Evolutionary conservation across 257 asterid species (phyloP).

Genomic region (Solanum piurae): DNA sequence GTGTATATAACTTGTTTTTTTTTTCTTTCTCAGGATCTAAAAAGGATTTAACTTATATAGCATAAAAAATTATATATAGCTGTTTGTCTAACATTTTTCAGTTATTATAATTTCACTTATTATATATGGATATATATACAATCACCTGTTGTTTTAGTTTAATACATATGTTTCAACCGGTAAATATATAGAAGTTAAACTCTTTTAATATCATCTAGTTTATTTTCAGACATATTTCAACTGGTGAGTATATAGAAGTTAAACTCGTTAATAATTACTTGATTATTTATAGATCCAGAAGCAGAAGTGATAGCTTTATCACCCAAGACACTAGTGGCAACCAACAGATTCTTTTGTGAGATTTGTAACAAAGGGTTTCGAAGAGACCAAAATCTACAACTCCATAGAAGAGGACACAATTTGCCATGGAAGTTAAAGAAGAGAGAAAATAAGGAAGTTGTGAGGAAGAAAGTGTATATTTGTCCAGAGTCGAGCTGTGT

Average conservation of each 20-base stretch:
- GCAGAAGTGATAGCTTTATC: conserved; percentile 89
- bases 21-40: background rate
- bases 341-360: conserved; percentile 86
- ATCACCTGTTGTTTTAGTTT: background rate
- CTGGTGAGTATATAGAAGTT: background rate
- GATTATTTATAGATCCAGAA: conserved; percentile 52
- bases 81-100: background rate
- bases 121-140: background rate
- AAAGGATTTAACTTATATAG: background rate
- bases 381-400: conserved; percentile 88
- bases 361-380: conserved; percentile 88
- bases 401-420: conserved; percentile 89
- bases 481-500: conserved; percentile 81
- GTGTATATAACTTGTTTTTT: background rate
- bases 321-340: conserved; percentile 66
- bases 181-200: background rate
- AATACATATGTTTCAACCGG: background rate
- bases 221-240: background rate
- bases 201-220: background rate
- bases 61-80: background rate
- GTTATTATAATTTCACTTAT: background rate
- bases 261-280: background rate
- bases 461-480: conserved; percentile 61
- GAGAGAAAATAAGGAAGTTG: conserved; percentile 38
- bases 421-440: conserved; percentile 95